Conservation (phyloP, 2,329 filamentous ascomycete genomes). For the Pestalotiopsis fici region DNA sequence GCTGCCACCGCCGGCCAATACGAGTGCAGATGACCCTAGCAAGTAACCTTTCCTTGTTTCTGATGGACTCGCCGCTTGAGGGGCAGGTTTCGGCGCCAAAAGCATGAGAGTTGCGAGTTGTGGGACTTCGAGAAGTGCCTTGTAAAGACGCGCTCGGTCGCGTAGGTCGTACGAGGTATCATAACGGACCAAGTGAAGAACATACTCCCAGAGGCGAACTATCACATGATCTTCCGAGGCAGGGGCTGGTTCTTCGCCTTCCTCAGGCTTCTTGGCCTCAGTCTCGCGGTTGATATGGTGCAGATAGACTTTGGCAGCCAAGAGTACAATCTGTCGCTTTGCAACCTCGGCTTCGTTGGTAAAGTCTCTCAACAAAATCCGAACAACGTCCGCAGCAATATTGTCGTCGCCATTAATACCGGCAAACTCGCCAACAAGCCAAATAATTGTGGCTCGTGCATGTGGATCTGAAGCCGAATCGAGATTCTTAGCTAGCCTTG, state of each 20-base stretch:
- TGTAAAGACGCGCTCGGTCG: slow-evolving; percentile 87
- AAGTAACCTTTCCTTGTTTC: slow-evolving; percentile 77
- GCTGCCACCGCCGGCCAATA: slow-evolving; percentile 76
- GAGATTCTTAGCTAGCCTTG: slow-evolving; percentile 86
- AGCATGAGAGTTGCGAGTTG: slow-evolving; percentile 90
- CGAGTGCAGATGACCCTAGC: slow-evolving; percentile 82
- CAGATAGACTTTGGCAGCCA: slow-evolving; percentile 96
- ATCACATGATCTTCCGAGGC: slow-evolving; percentile 64
- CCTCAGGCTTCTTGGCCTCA: slow-evolving; percentile 28
- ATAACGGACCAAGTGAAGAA: slow-evolving; percentile 83
- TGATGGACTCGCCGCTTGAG: slow-evolving; percentile 85
- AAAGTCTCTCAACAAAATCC: slow-evolving; percentile 86
- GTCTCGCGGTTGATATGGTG: slow-evolving; percentile 75
- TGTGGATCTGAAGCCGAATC: slow-evolving; percentile 86
- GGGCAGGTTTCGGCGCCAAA: slow-evolving; percentile 90
- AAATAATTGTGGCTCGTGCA: slow-evolving; percentile 91
- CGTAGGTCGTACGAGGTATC: slow-evolving; percentile 94
- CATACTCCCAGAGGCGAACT: slow-evolving; percentile 79
- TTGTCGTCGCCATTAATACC: slow-evolving; percentile 80
- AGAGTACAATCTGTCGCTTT: slow-evolving; percentile 86
- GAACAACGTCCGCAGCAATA: slow-evolving; percentile 88
- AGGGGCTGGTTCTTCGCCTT: not conserved
- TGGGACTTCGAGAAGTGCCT: slow-evolving; percentile 76
- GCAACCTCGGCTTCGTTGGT: slow-evolving; percentile 80
- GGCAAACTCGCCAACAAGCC: slow-evolving; percentile 94